Evolutionary conservation across 192 early-diverging fungal species (phyloP).

Genomic region (Cladochytrium replicatum): DNA sequence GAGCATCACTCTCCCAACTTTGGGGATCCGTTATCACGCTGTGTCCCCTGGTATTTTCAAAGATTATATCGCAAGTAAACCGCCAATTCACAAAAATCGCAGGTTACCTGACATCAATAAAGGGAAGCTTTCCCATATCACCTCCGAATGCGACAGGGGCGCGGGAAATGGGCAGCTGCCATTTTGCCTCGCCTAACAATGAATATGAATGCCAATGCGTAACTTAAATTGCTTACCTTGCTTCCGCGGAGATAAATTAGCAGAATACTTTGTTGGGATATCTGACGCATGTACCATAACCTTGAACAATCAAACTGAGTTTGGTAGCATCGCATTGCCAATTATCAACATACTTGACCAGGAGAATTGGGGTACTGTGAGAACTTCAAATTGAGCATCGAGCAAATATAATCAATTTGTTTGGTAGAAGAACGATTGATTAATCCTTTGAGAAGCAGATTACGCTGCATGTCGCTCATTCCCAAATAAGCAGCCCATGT

Average conservation of each 20-base stretch:
- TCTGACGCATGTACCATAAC: constrained; percentile 12
- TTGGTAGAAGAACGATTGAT: constrained; percentile 24
- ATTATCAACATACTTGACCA: constrained; percentile 3
- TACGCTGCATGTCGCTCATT: constrained; percentile 35
- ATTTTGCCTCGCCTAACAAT: too few relatives aligned
- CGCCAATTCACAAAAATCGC: constrained; percentile 2
- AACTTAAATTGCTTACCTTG: constrained; percentile 1
- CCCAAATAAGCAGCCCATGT: constrained; percentile 33
- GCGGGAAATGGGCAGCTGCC: too few relatives aligned
- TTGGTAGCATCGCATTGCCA: background rate
- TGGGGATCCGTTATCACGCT: background rate
- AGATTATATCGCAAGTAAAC: background rate
- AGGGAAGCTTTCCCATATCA: too few relatives aligned
- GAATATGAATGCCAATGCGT: too few relatives aligned
- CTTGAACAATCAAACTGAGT: background rate
- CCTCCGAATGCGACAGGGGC: too few relatives aligned
- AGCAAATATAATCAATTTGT: constrained; percentile 35
- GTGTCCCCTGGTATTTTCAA: background rate
- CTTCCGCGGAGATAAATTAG: background rate
- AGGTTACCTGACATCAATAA: background rate
- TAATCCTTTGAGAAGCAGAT: constrained; percentile 36
- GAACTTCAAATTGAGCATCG: constrained; percentile 30
- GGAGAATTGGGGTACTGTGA: constrained; percentile 13
- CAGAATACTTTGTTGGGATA: constrained; percentile 11
- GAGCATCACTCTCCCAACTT: background rate